Conservation (phyloP, 305 asterid species). For the Rubia tinctorum region DNA sequence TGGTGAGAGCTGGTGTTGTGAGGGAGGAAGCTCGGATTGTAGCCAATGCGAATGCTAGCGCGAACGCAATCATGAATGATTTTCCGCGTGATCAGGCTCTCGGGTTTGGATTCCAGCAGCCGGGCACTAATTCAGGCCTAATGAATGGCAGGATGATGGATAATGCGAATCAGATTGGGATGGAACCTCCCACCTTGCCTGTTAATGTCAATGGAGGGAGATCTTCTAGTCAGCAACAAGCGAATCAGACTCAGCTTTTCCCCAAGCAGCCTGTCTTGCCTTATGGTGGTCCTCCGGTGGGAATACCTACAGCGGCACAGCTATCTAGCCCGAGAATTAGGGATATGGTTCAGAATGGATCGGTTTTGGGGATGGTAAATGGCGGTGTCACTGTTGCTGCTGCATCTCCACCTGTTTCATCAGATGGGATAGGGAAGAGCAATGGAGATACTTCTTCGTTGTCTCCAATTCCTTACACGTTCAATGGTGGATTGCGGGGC, state of each 20-base stretch:
- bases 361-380: conserved; percentile 44
- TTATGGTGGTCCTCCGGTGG: conserved; percentile 52
- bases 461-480: conserved; percentile 74
- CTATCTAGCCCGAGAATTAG: conserved; percentile 50
- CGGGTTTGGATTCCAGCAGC: conserved; percentile 54
- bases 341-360: conserved; percentile 41
- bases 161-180: conserved; percentile 36
- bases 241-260: conserved; percentile 34
- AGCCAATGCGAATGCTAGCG: conserved; percentile 21
- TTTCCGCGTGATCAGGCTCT: conserved; percentile 43
- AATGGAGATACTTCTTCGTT: conserved; percentile 72
- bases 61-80: conserved; percentile 47
- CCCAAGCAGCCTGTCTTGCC: conserved; percentile 65
- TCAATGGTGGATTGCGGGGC: conserved; percentile 70
- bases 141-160: conserved; percentile 38
- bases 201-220: conserved; percentile 57
- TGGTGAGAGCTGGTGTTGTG: conserved; percentile 83
- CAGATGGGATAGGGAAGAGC: conserved; percentile 66
- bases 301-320: conserved; percentile 42
- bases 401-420: conserved; percentile 69
- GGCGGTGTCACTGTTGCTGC: conserved; percentile 40
- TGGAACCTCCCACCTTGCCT: conserved; percentile 48
- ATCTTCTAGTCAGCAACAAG: conserved; percentile 34
- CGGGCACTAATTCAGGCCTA: conserved; percentile 35
- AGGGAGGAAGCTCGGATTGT: conserved; percentile 69